Evolutionary conservation across 352 stramenopile genomes (phyloP).

Genomic region (Globisporangium nodosum): DNA sequence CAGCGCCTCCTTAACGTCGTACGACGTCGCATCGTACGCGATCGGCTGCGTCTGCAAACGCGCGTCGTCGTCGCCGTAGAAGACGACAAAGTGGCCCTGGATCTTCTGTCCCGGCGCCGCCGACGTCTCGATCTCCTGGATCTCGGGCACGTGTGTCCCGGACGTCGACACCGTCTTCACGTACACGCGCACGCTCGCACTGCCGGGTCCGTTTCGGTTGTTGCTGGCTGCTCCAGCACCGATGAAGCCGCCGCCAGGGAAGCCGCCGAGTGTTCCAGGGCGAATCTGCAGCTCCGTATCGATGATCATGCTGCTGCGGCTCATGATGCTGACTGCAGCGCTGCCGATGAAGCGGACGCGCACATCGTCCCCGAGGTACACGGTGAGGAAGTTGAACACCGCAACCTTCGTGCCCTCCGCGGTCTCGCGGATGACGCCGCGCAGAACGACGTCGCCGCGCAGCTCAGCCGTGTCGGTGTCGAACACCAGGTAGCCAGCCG

Average conservation of each 20-base stretch:
- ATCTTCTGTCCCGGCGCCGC: constrained; percentile 82
- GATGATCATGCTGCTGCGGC: constrained; percentile 87
- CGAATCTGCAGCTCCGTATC: constrained; percentile 78
- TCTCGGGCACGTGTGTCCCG: constrained; percentile 81
- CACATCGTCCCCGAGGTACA: constrained; percentile 85
- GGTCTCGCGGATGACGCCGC: constrained; percentile 59
- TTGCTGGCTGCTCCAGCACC: constrained; percentile 75
- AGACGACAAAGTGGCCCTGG: constrained; percentile 68
- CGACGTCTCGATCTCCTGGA: constrained; percentile 88
- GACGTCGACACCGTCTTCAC: constrained; percentile 90
- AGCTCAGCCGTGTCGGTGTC: constrained; percentile 59
- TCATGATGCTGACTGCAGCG: constrained; percentile 87
- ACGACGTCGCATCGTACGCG: constrained; percentile 64
- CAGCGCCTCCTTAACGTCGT: constrained; percentile 46
- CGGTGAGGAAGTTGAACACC: constrained; percentile 95
- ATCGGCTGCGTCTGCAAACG: constrained; percentile 38
- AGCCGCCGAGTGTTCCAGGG: constrained; percentile 91
- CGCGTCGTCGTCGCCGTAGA: constrained; percentile 16
- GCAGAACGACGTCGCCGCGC: constrained; percentile 49
- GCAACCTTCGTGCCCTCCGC: constrained; percentile 84
- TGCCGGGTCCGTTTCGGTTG: constrained; percentile 94
- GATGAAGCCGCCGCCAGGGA: constrained; percentile 88
- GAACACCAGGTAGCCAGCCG: constrained; percentile 66
- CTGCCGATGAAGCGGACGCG: constrained; percentile 82
- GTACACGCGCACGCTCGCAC: constrained; percentile 85